Percentiles rank a stretch among this genome's conserved stretches.
These are phyloP conservation scores for Mycena indigotica DNA, from an alignment of 768 basidiomycete species.

Conservation along the genomic window DNA sequence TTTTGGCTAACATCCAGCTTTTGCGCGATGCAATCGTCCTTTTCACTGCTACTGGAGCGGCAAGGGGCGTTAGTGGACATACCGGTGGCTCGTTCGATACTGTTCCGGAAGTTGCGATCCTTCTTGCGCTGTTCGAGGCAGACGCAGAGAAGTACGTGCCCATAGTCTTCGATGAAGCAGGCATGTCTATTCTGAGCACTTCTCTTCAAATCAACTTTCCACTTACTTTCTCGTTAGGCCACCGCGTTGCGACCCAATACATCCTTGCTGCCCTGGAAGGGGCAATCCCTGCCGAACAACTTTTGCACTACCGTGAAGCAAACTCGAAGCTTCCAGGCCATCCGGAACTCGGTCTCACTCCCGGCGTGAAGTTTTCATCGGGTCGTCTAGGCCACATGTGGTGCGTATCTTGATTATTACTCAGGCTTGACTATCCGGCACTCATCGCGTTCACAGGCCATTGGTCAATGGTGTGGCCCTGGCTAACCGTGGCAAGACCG, in stretches of 20 bases:
- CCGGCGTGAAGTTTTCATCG: conserved; percentile 92
- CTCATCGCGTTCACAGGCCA: conserved; percentile 43
- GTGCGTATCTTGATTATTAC: conserved; percentile 45
- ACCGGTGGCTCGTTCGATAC: conserved; percentile 79
- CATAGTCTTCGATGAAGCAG: conserved; percentile 80
- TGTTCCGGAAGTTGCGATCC: conserved; percentile 81
- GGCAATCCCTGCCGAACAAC: conserved; percentile 68
- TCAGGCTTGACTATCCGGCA: not conserved
- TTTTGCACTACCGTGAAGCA: conserved; percentile 84
- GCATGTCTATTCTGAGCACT: conserved; percentile 54
- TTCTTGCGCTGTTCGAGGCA: conserved; percentile 75
- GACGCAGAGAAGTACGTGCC: conserved; percentile 63
- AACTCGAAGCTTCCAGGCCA: conserved; percentile 87
- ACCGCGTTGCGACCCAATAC: conserved; percentile 90
- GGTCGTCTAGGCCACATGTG: conserved; percentile 93
- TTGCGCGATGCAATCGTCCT: conserved; percentile 83
- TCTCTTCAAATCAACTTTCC: not conserved
- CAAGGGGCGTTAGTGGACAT: conserved; percentile 85
- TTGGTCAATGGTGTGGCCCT: conserved; percentile 84
- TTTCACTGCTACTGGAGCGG: conserved; percentile 85
- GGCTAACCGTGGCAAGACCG: conserved; percentile 72
- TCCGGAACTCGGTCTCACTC: conserved; percentile 86
- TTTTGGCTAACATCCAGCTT: conserved; percentile 75
- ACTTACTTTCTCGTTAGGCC: conserved; percentile 48
- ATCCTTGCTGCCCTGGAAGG: conserved; percentile 80